These are phyloP conservation scores for Dichotomocladium elegans DNA, from an alignment of 371 early-diverging fungal genomes.

Conservation along the genomic window DNA sequence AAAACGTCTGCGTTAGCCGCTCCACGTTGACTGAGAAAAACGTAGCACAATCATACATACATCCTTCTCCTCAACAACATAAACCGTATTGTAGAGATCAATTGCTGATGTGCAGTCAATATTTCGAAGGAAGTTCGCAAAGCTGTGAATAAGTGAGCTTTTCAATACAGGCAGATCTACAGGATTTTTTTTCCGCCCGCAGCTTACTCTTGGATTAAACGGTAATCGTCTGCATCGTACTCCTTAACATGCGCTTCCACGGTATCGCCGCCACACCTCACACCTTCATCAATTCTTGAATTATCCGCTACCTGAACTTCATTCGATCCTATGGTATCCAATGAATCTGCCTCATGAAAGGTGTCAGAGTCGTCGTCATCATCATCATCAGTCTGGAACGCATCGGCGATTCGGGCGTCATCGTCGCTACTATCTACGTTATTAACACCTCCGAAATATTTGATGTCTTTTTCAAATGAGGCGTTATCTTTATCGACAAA, in stretches of 20 bases:
- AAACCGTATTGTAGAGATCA: conserved; percentile 2
- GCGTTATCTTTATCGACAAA: conserved; percentile 26
- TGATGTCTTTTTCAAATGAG: conserved; percentile 21
- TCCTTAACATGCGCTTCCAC: no score
- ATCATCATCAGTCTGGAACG: no score
- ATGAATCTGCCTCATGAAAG: no score
- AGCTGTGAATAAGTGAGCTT: neutral
- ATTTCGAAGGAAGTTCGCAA: conserved; percentile 15
- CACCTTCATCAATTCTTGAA: no score
- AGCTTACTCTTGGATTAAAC: conserved; percentile 25
- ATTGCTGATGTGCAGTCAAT: conserved; percentile 6
- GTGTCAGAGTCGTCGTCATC: no score
- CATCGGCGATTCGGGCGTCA: no score
- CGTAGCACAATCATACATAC: neutral
- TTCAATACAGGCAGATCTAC: neutral
- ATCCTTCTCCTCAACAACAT: neutral
- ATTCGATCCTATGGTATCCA: no score
- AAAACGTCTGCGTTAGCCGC: neutral
- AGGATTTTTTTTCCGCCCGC: neutral
- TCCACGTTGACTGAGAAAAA: neutral
- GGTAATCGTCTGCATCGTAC: conserved; percentile 15
- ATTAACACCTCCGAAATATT: no score
- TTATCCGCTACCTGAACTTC: no score
- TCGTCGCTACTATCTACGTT: neutral
- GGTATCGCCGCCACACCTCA: no score